Conservation (phyloP, 306 rosid genomes). For the Macrotyloma uniflorum region DNA sequence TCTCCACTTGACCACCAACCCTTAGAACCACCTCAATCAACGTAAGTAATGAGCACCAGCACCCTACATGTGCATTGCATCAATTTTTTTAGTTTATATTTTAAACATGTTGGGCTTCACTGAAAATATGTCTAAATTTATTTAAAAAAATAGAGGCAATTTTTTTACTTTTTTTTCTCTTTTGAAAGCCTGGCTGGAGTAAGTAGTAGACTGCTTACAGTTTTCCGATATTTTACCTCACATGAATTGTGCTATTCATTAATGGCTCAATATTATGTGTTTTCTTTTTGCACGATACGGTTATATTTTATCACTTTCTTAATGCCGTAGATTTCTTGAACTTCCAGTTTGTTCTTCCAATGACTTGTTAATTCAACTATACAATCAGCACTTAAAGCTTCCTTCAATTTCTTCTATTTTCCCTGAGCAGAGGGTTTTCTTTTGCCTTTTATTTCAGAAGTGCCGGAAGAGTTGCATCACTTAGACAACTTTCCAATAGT, state of each 20-base stretch:
- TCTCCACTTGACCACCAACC: slow-evolving; percentile 71
- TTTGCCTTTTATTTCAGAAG: slow-evolving; percentile 61
- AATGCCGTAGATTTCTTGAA: slow-evolving; percentile 34
- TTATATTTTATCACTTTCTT: background rate
- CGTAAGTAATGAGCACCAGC: slow-evolving; percentile 59
- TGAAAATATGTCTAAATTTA: background rate
- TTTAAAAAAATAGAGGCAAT: background rate
- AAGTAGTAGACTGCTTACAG: background rate
- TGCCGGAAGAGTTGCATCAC: slow-evolving; percentile 77
- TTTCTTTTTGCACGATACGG: background rate
- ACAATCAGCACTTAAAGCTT: slow-evolving; percentile 26
- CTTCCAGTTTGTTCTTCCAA: slow-evolving; percentile 25
- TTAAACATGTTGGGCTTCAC: slow-evolving; percentile 10
- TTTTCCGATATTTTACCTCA: slow-evolving; percentile 25
- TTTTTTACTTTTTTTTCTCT: background rate
- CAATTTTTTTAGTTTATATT: slow-evolving; percentile 21
- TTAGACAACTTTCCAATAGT: slow-evolving; percentile 83
- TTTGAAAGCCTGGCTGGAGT: slow-evolving; percentile 4
- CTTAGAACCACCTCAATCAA: slow-evolving; percentile 73
- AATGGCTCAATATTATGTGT: slow-evolving; percentile 5
- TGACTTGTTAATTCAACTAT: slow-evolving; percentile 23
- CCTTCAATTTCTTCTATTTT: slow-evolving; percentile 14
- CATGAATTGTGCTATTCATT: slow-evolving; percentile 19
- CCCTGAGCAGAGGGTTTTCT: slow-evolving; percentile 24
- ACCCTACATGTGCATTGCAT: slow-evolving; percentile 6